Conservation (phyloP, 2,329 filamentous ascomycete species). For the Teratosphaeriaceae sp. region DNA sequence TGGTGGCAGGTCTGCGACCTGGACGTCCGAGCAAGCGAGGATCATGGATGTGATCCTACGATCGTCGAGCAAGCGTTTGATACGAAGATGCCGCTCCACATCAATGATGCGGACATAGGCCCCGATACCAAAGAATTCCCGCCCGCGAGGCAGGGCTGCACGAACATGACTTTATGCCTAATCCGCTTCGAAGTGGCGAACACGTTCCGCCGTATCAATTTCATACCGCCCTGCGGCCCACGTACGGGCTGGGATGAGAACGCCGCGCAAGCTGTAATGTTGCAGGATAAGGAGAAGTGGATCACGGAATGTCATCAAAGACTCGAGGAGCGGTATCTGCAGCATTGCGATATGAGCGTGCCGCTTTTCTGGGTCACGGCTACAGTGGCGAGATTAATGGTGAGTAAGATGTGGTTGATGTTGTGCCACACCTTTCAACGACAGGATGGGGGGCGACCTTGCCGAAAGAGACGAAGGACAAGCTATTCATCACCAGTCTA, state of each 20-base stretch:
- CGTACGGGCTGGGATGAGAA: conserved; percentile 33
- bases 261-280: conserved; percentile 29
- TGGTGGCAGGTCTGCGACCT: conserved; percentile 57
- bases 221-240: conserved; percentile 36
- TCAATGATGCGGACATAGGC: conserved; percentile 48
- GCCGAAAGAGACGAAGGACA: conserved; percentile 57
- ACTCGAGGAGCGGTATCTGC: conserved; percentile 45
- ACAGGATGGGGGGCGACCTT: conserved; percentile 49
- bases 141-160: conserved; percentile 45
- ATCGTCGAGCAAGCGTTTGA: conserved; percentile 55
- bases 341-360: conserved; percentile 47
- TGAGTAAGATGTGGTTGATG: conserved; percentile 72
- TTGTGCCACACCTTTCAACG: conserved; percentile 68
- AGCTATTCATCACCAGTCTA: conserved; percentile 63
- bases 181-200: conserved; percentile 48
- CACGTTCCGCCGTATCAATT: conserved; percentile 40
- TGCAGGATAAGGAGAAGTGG: conserved; percentile 44
- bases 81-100: conserved; percentile 51
- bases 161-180: conserved; percentile 51
- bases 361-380: conserved; percentile 63
- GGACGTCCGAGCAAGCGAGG: conserved; percentile 55
- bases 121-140: conserved; percentile 46
- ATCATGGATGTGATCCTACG: conserved; percentile 56
- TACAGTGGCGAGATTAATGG: conserved; percentile 62
- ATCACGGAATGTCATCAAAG: conserved; percentile 42